A percentile compares a stretch with the other conserved stretches of the same genome.
Evolutionary conservation across 2,329 filamentous ascomycete genomes (phyloP).

Genomic region (Stagonosporopsis rhizophila): DNA sequence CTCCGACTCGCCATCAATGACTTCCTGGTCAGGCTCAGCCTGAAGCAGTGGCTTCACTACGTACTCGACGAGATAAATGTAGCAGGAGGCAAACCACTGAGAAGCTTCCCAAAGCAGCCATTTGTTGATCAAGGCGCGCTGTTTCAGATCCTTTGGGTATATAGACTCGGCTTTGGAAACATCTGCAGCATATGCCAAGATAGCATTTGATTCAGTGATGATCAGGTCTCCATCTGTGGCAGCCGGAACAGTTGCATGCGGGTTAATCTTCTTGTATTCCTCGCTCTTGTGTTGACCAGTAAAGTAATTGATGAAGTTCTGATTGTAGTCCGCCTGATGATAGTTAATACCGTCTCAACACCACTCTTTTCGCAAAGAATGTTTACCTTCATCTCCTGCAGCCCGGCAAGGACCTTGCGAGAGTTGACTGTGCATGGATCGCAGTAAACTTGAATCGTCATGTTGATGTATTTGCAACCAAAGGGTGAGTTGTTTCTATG

Average conservation of each 20-base stretch:
- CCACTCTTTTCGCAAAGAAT: neutral
- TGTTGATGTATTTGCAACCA: neutral
- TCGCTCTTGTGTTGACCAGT: slow-evolving; percentile 50
- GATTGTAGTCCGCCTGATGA: slow-evolving; percentile 40
- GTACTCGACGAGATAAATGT: slow-evolving; percentile 52
- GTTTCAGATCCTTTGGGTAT: slow-evolving; percentile 51
- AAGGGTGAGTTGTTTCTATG: neutral
- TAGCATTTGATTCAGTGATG: slow-evolving; percentile 54
- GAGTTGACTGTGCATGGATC: slow-evolving; percentile 54
- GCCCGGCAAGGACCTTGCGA: slow-evolving; percentile 52
- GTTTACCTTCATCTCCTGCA: slow-evolving; percentile 43
- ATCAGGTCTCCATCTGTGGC: slow-evolving; percentile 49
- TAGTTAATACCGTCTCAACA: neutral
- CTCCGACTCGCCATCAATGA: slow-evolving; percentile 43
- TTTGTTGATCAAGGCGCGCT: slow-evolving; percentile 50
- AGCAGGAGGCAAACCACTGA: slow-evolving; percentile 52
- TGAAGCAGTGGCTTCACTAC: slow-evolving; percentile 52
- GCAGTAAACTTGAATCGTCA: slow-evolving; percentile 27
- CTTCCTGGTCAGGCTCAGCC: slow-evolving; percentile 45
- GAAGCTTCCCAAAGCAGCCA: slow-evolving; percentile 55
- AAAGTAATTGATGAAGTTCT: slow-evolving; percentile 51
- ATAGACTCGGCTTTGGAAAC: slow-evolving; percentile 34
- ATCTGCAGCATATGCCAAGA: slow-evolving; percentile 53
- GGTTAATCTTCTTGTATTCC: slow-evolving; percentile 48
- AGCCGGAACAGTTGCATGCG: slow-evolving; percentile 50